Base-by-base conservation (phyloP, 208 protist genomes). In the Crithidia expoeki region DNA sequence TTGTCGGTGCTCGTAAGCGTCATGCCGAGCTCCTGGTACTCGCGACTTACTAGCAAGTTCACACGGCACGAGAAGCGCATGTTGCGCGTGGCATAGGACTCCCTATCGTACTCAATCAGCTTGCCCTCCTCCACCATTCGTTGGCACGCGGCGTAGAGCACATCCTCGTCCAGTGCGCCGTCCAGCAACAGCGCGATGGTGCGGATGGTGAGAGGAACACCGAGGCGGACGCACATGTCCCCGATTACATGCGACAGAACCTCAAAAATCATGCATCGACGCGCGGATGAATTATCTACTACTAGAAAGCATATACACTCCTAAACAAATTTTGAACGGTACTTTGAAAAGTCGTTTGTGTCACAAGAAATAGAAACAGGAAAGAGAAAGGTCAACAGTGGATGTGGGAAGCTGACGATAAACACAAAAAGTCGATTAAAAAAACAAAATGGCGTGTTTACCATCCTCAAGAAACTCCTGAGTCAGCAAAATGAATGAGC, bases 21-120 rank as follows among this genome's bases (percentile, higher is more conserved):
- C 87, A 96, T 94, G 16, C 92, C 92, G 32, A 96, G 77, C 28
- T 72, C 65, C 57, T 93, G 89, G 44, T 96, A 96, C 72, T 94
- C 89, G 3, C 60, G 50, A 32, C 81, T 89, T 14, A 96, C 68
- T 10, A 96, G 78, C 32, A 90, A 30, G 42, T 96, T 89, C 12
- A 76, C 50, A 25, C 60, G 63, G 56, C 56, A 80, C 12, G 69
- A 50, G 11, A 65, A 67, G 47, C 71, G 75, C 65, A 90, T 79
- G 56, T 62, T 84, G 21, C 70, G 77, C 16, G 91, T 67, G 11
- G 80, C 83, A 76, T 85, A 96, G 3, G 83, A 64, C 17, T 91
- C 80, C 25, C 84, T 74, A 61, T 75, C 73, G 50, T 83, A 85
- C 46, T 75, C 66, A 17, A 85, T 64, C 23, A 96, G 49, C 34